Conservation (phyloP, 306 rosid species). For the Benincasa hispida region DNA sequence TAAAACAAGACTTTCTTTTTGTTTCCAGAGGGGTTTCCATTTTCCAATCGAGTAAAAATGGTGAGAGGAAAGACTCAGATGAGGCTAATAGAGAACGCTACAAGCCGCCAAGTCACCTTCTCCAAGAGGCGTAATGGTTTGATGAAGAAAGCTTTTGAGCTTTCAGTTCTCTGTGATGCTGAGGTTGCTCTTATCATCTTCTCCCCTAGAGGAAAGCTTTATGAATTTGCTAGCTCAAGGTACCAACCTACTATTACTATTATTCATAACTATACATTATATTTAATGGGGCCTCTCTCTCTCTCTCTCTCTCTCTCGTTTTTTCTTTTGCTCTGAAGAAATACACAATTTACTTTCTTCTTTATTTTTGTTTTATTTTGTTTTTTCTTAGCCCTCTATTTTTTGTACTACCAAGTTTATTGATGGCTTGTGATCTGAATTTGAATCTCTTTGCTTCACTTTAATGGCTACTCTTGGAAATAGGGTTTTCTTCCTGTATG, state of each 20-base stretch:
- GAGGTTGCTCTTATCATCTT: slow-evolving; percentile 13
- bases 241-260: too few relatives aligned
- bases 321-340: too few relatives aligned
- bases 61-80: slow-evolving; percentile 83
- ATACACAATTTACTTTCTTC: background rate
- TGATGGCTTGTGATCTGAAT: background rate
- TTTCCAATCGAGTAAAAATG: slow-evolving; percentile 21
- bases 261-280: background rate
- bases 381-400: background rate
- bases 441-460: background rate
- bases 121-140: slow-evolving; percentile 29
- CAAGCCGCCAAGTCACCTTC: slow-evolving; percentile 67
- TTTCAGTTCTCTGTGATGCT: slow-evolving; percentile 5
- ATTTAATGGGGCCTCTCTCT: background rate
- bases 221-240: slow-evolving; percentile 14
- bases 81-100: slow-evolving; percentile 74
- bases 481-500: background rate
- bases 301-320: too few relatives aligned
- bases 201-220: slow-evolving; percentile 44
- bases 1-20: too few relatives aligned
- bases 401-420: background rate
- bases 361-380: background rate
- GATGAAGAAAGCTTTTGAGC: slow-evolving; percentile 36
- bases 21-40: background rate
- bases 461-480: background rate